Base-by-base conservation (phyloP, 2,329 filamentous ascomycete species). In the Aspergillaceae sp. region DNA sequence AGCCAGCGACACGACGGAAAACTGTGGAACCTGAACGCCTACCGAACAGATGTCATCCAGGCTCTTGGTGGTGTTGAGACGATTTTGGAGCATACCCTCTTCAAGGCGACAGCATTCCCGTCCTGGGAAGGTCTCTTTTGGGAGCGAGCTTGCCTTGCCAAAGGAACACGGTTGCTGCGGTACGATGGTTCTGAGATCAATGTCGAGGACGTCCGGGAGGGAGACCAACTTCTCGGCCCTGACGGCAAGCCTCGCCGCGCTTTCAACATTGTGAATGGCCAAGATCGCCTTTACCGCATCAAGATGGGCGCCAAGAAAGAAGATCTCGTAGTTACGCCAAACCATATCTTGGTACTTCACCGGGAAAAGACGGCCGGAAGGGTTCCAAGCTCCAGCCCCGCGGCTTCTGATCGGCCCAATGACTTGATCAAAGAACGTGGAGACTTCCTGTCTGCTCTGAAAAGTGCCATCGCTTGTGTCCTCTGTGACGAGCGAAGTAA, bases 51-150 rank as follows among this genome's bases (percentile, higher is more conserved):
- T 71, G 89, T 96, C 7, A 98, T 98, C 48, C 92, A 97, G 65
- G 90, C 91, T 0, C 72, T 96, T 41, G 91, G 91, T 62, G 90
- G 90, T 82, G 92, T 98, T 5, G 92, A 98, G 67, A 97, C 90
- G 0, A 98, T 98, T 59, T 76, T 98, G 4, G 92, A 98, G 65
- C 92, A 98, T 62, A 96, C 91, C 0, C 69, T 96, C 5, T 97
- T 97, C 78, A 94, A 95, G 61, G 92, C 91, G 1, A 98, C 92
- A 0, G 92, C 90, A 4, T 97, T 98, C 64, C 87, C 90, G 2
- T 92, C 86, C 0, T 98, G 92, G 92, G 92, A 98, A 66, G 92
- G 92, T 54, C 75, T 95, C 3, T 96, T 95, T 62, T 95, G 90
- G 86, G 84, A 88, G 59, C 78, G 81, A 49, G 84, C 82, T 9